Evolutionary conservation across 306 rosid genomes (phyloP).

Genomic region (Sicyos baderoa): DNA sequence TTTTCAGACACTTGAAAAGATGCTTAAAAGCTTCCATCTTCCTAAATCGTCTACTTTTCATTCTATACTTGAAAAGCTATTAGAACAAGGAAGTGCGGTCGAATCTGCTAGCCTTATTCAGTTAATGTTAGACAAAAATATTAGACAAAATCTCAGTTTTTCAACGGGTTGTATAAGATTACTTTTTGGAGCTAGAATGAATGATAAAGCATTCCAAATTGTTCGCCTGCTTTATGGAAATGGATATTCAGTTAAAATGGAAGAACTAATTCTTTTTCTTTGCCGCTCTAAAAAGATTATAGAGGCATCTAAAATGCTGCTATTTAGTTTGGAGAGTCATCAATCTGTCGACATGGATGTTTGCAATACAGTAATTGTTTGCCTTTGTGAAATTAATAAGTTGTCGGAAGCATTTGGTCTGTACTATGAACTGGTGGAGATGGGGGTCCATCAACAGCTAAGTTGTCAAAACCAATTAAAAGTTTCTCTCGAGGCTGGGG

Average conservation of each 20-base stretch:
- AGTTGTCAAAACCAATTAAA: constrained; percentile 40
- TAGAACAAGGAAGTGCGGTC: constrained; percentile 42
- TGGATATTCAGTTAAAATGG: constrained; percentile 56
- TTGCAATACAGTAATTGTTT: constrained; percentile 38
- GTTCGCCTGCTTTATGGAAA: constrained; percentile 45
- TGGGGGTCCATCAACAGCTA: constrained; percentile 44
- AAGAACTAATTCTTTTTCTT: constrained; percentile 47
- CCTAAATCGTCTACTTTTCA: constrained; percentile 61
- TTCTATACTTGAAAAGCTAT: constrained; percentile 49
- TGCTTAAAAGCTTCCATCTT: constrained; percentile 65
- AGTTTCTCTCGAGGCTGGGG: constrained; percentile 44
- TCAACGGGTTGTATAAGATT: constrained; percentile 50
- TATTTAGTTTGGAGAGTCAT: constrained; percentile 43
- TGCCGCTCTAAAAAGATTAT: constrained; percentile 37
- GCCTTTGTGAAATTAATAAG: constrained; percentile 48
- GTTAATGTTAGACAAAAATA: constrained; percentile 58
- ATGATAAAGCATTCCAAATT: constrained; percentile 49
- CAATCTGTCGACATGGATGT: constrained; percentile 30
- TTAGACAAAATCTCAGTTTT: constrained; percentile 58
- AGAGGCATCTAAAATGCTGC: constrained; percentile 55
- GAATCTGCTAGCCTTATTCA: constrained; percentile 49
- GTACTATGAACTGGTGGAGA: constrained; percentile 56
- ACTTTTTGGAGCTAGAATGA: constrained; percentile 49
- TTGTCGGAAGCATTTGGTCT: constrained; percentile 64
- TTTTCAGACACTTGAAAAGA: constrained; percentile 57